Evolutionary conservation across 176 grass and related monocot species (phyloP).

Genomic region (Carex scoparia): DNA sequence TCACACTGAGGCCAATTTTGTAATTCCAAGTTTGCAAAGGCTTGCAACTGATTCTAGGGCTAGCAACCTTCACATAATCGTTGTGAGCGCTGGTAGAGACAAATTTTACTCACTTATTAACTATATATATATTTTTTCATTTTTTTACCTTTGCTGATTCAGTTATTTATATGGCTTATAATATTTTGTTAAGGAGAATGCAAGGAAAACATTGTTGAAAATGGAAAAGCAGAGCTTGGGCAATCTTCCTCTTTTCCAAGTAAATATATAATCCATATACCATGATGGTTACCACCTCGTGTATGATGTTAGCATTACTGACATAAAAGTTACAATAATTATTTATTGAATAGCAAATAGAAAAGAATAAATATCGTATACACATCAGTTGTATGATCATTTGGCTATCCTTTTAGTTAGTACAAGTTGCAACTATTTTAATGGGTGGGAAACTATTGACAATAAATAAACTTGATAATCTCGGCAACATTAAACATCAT

Average conservation of each 20-base stretch:
- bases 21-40: conserved; percentile 57
- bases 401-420: neutral
- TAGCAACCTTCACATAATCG: conserved; percentile 64
- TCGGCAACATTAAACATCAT: neutral
- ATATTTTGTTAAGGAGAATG: conserved; percentile 19
- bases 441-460: neutral
- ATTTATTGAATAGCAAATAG: neutral
- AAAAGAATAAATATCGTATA: neutral
- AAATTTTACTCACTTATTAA: conserved; percentile 3
- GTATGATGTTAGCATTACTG: neutral
- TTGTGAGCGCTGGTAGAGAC: conserved; percentile 60
- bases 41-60: conserved; percentile 46
- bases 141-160: conserved; percentile 15
- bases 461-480: neutral
- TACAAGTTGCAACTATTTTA: neutral
- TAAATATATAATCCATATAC: conserved; percentile 12
- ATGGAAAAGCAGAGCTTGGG: conserved; percentile 6
- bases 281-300: neutral
- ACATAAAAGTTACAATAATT: neutral
- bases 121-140: conserved; percentile 4
- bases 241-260: conserved; percentile 16
- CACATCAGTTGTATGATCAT: neutral
- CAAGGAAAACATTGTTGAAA: conserved; percentile 21
- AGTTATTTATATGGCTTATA: conserved; percentile 14
- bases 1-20: conserved; percentile 65